phyloP scores from a whole-genome alignment of 805 yeast species.

The Sungouiella thailandica region DNA sequence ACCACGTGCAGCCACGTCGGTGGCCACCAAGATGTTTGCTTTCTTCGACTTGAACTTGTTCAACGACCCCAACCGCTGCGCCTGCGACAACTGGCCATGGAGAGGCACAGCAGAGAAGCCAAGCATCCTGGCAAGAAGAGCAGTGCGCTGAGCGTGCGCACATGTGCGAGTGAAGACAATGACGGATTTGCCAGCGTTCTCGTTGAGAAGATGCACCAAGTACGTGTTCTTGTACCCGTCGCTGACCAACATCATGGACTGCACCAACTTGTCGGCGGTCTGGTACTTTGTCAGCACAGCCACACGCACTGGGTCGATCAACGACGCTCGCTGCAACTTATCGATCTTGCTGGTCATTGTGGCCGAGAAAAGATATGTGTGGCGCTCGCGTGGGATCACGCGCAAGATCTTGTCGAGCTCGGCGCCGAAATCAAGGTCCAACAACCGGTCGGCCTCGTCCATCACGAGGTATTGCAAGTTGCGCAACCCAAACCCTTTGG shows the following conservation, averaged over 20 bases:
- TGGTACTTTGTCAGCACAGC: slow-evolving; percentile 86
- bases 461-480: slow-evolving; percentile 78
- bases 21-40: slow-evolving; percentile 66
- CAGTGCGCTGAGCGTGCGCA: slow-evolving; percentile 90
- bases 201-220: slow-evolving; percentile 76
- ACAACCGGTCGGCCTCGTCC: slow-evolving; percentile 95
- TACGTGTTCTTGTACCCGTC: slow-evolving; percentile 90
- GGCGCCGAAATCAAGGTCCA: slow-evolving; percentile 96
- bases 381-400: slow-evolving; percentile 78
- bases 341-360: slow-evolving; percentile 95
- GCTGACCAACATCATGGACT: slow-evolving; percentile 84
- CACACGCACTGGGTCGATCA: slow-evolving; percentile 82
- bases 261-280: slow-evolving; percentile 91
- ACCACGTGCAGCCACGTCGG: slow-evolving; percentile 89
- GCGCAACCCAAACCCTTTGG: slow-evolving; percentile 81
- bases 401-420: slow-evolving; percentile 82
- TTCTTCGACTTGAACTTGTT: slow-evolving; percentile 74
- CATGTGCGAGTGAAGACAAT: slow-evolving; percentile 92
- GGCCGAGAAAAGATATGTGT: slow-evolving; percentile 88
- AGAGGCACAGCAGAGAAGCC: slow-evolving; percentile 90
- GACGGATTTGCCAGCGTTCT: slow-evolving; percentile 75
- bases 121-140: slow-evolving; percentile 69
- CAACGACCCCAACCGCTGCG: slow-evolving; percentile 77
- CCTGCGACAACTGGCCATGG: slow-evolving; percentile 87
- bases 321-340: slow-evolving; percentile 88